A percentile compares a stretch with the other conserved stretches of the same genome.
Evolutionary conservation across 2,329 filamentous ascomycete species (phyloP).

Genomic region (Xylaria polymorpha): DNA sequence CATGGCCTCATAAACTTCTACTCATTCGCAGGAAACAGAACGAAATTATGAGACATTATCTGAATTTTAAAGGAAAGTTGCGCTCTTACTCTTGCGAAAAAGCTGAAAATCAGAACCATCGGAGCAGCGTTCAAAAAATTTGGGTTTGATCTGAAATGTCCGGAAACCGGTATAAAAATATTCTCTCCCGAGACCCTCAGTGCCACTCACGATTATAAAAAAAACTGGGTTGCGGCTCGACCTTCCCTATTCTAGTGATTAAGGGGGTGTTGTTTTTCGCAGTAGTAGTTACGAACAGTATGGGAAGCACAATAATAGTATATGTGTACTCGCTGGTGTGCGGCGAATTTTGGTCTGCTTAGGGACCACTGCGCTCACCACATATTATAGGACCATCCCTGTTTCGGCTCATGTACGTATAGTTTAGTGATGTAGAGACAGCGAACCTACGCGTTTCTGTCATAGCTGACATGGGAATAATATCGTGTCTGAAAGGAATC

Average conservation of each 20-base stretch:
- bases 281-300: not conserved
- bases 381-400: not conserved
- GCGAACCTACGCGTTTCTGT: not conserved
- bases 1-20: too few species aligned
- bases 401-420: conserved; percentile 1
- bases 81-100: too few species aligned
- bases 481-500: not conserved
- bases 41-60: too few species aligned
- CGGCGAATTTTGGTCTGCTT: not conserved
- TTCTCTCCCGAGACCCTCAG: too few species aligned
- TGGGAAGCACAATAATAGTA: not conserved
- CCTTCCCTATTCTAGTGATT: conserved; percentile 27
- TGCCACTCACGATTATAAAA: too few species aligned
- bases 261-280: conserved; percentile 30
- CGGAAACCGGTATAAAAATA: too few species aligned
- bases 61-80: too few species aligned
- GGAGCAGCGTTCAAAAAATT: too few species aligned
- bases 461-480: not conserved
- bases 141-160: too few species aligned
- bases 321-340: conserved; percentile 5
- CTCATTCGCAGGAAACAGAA: too few species aligned
- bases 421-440: not conserved
- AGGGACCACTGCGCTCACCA: not conserved
- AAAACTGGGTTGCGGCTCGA: not conserved
- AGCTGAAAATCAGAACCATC: too few species aligned